Evolutionary conservation across 2,329 filamentous ascomycete genomes (phyloP).

Genomic region (Calonectria leucothoes): DNA sequence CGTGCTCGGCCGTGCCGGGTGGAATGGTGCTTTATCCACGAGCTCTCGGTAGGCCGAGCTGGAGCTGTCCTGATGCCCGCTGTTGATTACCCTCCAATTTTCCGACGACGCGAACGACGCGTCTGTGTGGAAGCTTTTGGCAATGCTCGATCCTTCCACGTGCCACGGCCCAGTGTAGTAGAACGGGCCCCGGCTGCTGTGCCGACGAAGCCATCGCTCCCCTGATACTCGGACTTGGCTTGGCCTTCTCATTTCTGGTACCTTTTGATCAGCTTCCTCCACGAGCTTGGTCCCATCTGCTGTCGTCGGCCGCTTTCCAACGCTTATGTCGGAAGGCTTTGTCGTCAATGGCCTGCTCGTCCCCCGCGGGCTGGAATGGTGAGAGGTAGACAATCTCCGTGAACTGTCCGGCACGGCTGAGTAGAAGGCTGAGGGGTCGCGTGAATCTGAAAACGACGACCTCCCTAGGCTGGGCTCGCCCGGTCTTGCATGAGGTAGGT

Average conservation of each 20-base stretch:
- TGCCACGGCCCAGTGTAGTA: constrained; percentile 28
- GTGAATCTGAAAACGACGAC: constrained; percentile 30
- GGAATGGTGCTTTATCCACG: constrained; percentile 50
- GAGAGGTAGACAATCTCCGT: constrained; percentile 45
- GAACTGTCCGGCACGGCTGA: constrained; percentile 50
- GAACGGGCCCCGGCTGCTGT: constrained; percentile 27
- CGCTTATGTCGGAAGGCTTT: constrained; percentile 7
- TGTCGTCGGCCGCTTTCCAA: constrained; percentile 5
- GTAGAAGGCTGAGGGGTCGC: constrained; percentile 33
- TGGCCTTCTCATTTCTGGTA: constrained; percentile 39
- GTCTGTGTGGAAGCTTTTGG: constrained; percentile 41
- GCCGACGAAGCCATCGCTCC: constrained; percentile 31
- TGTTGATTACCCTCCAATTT: constrained; percentile 50
- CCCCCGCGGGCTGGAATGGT: constrained; percentile 41
- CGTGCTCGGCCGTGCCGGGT: constrained; percentile 49
- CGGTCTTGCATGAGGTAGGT: constrained; percentile 37
- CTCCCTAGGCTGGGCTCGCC: constrained; percentile 29
- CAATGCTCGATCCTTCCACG: constrained; percentile 35
- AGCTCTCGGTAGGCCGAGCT: constrained; percentile 49
- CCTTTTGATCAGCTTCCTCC: constrained; percentile 38
- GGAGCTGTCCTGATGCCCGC: constrained; percentile 38
- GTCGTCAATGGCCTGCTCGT: constrained; percentile 25
- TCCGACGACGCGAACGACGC: constrained; percentile 50
- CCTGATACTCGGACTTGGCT: constrained; percentile 38
- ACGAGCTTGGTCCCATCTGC: not conserved